Conservation (phyloP, 1,284 basidiomycete species). For the Porogramme epimiltina region DNA sequence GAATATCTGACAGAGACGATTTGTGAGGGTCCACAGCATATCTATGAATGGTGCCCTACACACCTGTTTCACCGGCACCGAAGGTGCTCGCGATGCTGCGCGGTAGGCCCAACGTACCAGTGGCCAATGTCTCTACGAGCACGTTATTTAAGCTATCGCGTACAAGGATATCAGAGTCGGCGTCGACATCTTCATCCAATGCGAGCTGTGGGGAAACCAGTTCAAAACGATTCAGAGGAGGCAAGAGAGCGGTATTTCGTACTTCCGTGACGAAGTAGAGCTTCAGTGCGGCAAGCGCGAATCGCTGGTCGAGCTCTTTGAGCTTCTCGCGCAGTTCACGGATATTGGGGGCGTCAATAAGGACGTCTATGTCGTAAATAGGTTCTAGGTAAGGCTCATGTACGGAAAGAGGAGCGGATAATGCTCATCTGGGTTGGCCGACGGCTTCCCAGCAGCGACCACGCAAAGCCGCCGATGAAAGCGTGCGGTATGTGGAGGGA, state of each 20-base stretch:
- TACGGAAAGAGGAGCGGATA: neutral
- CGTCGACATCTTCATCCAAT: too few relatives aligned
- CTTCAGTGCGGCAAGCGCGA: slow-evolving; percentile 30
- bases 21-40: neutral
- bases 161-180: slow-evolving; percentile 6
- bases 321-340: slow-evolving; percentile 24
- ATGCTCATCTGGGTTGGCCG: slow-evolving; percentile 35
- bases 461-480: slow-evolving; percentile 39
- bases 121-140: slow-evolving; percentile 31
- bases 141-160: slow-evolving; percentile 30
- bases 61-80: slow-evolving; percentile 7
- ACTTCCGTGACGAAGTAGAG: slow-evolving; percentile 34
- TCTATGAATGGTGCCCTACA: neutral
- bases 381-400: neutral
- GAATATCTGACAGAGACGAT: slow-evolving; percentile 22
- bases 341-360: slow-evolving; percentile 31
- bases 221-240: too few relatives aligned
- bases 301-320: slow-evolving; percentile 24
- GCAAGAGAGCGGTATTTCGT: neutral
- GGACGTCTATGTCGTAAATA: slow-evolving; percentile 37
- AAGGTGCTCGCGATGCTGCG: slow-evolving; percentile 21
- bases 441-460: slow-evolving; percentile 33
- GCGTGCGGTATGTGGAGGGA: slow-evolving; percentile 29
- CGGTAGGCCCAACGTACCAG: slow-evolving; percentile 34
- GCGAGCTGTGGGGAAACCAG: too few relatives aligned